Evolutionary conservation across 805 yeast species (phyloP).

Genomic region (Yarrowia porcina): DNA sequence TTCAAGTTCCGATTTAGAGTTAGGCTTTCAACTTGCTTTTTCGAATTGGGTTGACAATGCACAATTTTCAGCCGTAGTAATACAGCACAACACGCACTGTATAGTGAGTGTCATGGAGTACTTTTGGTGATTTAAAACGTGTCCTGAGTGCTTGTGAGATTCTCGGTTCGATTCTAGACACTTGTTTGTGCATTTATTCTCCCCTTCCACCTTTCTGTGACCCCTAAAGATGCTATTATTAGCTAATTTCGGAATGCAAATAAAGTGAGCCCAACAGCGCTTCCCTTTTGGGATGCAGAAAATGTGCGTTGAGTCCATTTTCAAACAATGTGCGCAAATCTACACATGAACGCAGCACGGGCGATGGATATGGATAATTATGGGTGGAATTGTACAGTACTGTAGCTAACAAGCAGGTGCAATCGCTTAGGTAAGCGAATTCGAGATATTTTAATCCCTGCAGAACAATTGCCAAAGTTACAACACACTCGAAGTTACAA

Average conservation of each 20-base stretch:
- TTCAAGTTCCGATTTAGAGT: neutral
- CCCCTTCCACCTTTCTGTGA: neutral
- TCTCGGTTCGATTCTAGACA: no score
- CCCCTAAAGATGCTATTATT: neutral
- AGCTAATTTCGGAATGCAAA: neutral
- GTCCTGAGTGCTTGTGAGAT: no score
- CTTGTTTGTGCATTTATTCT: no score
- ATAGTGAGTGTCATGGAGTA: neutral
- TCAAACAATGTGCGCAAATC: conserved; percentile 6
- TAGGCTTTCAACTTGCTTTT: neutral
- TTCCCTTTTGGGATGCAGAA: neutral
- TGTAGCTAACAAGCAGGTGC: neutral
- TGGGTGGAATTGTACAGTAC: no score
- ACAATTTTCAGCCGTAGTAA: neutral
- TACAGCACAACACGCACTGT: conserved; percentile 5
- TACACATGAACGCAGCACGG: neutral
- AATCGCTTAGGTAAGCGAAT: no score
- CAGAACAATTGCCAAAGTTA: no score
- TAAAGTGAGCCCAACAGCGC: neutral
- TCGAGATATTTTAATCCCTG: no score
- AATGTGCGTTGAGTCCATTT: neutral
- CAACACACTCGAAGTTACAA: no score
- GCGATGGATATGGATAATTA: neutral
- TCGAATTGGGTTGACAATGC: neutral
- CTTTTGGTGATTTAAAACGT: no score